These are phyloP conservation scores for Platanus orientalis DNA, from an alignment of 164 flowering plant species.

Conservation along the genomic window DNA sequence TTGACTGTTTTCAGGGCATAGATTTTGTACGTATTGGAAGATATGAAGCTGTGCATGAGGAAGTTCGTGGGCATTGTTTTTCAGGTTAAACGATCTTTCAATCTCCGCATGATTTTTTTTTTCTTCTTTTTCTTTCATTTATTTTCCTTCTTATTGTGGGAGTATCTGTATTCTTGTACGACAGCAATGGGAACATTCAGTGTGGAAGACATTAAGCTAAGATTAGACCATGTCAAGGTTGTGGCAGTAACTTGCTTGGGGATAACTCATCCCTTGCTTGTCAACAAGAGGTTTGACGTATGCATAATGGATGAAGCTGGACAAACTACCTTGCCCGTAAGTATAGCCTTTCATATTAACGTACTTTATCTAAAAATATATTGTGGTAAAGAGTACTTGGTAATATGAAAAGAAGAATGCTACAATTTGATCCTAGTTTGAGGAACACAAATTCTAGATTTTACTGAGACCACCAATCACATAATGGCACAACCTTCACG, in stretches of 20 bases:
- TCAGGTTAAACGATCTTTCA: slow-evolving; percentile 47
- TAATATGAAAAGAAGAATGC: background rate
- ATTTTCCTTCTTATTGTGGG: background rate
- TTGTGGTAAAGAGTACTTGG: background rate
- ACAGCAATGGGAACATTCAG: slow-evolving; percentile 47
- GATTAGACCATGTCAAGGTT: slow-evolving; percentile 67
- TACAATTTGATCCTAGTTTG: background rate
- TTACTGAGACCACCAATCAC: background rate
- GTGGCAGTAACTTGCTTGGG: slow-evolving; percentile 96
- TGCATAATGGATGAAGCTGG: slow-evolving; percentile 99
- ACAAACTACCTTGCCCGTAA: slow-evolving; percentile 93
- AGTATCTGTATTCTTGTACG: slow-evolving; percentile 3
- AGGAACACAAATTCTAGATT: background rate
- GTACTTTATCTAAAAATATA: background rate
- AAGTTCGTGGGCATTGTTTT: slow-evolving; percentile 64
- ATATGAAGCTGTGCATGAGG: slow-evolving; percentile 74
- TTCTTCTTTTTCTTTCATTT: background rate
- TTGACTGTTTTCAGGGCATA: slow-evolving; percentile 50
- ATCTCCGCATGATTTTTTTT: background rate
- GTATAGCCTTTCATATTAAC: slow-evolving; percentile 11
- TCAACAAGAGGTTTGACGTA: slow-evolving; percentile 77
- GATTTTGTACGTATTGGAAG: slow-evolving; percentile 93
- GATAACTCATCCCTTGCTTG: slow-evolving; percentile 77
- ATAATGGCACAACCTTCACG: too few species aligned
- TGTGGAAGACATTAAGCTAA: slow-evolving; percentile 59